Base-by-base conservation (phyloP, 176 grass and related monocot species). In the Triticum urartu region DNA sequence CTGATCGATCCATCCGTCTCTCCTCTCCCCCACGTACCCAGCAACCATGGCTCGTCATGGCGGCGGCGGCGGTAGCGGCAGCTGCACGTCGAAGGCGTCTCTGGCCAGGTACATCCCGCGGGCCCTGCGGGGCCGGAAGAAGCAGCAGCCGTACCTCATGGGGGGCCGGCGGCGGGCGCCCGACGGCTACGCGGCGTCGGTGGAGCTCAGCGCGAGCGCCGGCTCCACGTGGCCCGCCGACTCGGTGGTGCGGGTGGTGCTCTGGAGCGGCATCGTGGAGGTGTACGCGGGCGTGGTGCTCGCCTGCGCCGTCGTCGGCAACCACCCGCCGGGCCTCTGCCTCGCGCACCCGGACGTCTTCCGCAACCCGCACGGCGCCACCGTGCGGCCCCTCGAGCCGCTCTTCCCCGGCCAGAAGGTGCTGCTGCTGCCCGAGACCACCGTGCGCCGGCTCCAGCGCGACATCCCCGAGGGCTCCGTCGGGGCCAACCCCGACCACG, bases 331-430 rank as follows among this genome's bases (percentile, higher is more conserved):
- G 47, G 89, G 89, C 4, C 72, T 94, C 11, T 91, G 87, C 81
- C 72, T 94, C 13, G 89, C 85, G 6, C 81, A 84, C 65, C 89
- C 89, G 1, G 89, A 94, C 40, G 89, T 94, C 3, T 94, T 94
- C 87, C 82, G 73, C 4, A 89, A 86, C 72, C 92, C 92, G 9
- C 89, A 88, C 38, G 84, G 79, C 36, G 90, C 92, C 11, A 30
- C 89, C 3, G 59, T 91, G 1, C 7, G 77, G 5, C 89, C 87
- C 0, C 68, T 64, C 7, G 87, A 91, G 62, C 78, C 72, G 15
- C 92, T 94, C 4, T 81, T 94, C 21, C 92, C 92, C 0, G 92
- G 92, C 22, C 89, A 94, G 50, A 94, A 94, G 78, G 87, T 94
- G 32, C 60, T 85, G 10, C 85, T 94, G 3, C 24, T 94, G 4